Percentiles rank a stretch among this genome's conserved stretches.
These are phyloP conservation scores for Pichia membranifaciens DNA, from an alignment of 805 yeast genomes.

Conservation along the genomic window DNA sequence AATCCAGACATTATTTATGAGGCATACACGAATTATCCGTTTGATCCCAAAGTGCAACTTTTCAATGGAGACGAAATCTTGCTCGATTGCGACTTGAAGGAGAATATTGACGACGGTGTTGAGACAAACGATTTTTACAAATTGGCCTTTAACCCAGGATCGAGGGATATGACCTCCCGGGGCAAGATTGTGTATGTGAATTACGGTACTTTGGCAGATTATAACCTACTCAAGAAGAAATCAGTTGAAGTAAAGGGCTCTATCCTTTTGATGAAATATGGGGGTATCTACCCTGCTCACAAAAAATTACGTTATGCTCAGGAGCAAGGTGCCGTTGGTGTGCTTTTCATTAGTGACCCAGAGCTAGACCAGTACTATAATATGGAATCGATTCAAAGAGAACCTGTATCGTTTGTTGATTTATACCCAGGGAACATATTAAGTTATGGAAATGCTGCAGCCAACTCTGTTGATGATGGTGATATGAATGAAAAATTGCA, in stretches of 20 bases:
- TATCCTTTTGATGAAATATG: conserved; percentile 59
- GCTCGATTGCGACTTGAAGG: conserved; percentile 21
- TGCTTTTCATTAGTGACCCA: conserved; percentile 57
- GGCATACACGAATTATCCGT: conserved; percentile 63
- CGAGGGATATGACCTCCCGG: conserved; percentile 49
- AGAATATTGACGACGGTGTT: conserved; percentile 12
- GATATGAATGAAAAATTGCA: conserved; percentile 36
- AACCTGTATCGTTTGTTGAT: conserved; percentile 51
- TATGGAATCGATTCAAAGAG: conserved; percentile 45
- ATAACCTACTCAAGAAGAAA: conserved; percentile 33
- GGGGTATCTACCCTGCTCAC: conserved; percentile 40
- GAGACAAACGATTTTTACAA: conserved; percentile 13
- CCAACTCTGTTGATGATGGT: conserved; percentile 29
- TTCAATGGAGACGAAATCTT: conserved; percentile 20
- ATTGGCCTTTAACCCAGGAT: conserved; percentile 63
- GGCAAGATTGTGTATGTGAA: conserved; percentile 59
- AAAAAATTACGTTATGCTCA: conserved; percentile 53
- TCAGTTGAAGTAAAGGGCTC: conserved; percentile 40
- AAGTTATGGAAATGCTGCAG: conserved; percentile 65
- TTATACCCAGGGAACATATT: conserved; percentile 71
- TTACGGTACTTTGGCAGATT: conserved; percentile 58
- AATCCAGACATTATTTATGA: conserved; percentile 47
- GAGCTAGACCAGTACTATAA: conserved; percentile 24
- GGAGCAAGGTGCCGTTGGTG: conserved; percentile 52
- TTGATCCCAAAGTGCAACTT: conserved; percentile 25